phyloP scores from a whole-genome alignment of 2,329 filamentous ascomycete species.

The Ophiostoma perfectum region DNA sequence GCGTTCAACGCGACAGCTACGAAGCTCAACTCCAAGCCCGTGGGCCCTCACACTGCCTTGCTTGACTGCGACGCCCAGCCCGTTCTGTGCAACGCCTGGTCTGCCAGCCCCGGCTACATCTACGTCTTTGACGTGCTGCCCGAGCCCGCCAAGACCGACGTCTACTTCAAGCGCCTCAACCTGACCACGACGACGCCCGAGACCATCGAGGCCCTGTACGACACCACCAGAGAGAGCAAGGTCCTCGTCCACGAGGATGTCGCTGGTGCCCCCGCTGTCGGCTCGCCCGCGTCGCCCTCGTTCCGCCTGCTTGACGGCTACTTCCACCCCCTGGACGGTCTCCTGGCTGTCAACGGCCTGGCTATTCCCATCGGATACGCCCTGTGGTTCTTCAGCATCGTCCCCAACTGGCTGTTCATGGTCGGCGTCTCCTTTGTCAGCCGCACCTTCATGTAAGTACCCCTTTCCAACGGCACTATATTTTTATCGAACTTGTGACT shows the following conservation, averaged over 20 bases:
- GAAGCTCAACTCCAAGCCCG: constrained; percentile 56
- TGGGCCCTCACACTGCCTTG: constrained; percentile 60
- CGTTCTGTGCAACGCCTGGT: constrained; percentile 71
- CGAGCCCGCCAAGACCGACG: constrained; percentile 56
- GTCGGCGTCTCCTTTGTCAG: constrained; percentile 66
- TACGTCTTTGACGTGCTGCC: constrained; percentile 65
- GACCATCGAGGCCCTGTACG: constrained; percentile 42
- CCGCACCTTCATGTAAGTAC: constrained; percentile 68
- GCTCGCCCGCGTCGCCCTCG: constrained; percentile 14
- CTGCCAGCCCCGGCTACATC: constrained; percentile 56
- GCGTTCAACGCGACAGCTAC: constrained; percentile 62
- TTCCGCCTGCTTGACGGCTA: constrained; percentile 57
- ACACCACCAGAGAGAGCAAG: constrained; percentile 6
- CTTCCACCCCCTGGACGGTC: constrained; percentile 73
- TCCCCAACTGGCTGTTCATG: constrained; percentile 76
- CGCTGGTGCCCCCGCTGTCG: neutral
- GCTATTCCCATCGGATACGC: constrained; percentile 61
- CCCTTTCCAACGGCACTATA: neutral
- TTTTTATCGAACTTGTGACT: constrained; percentile 22
- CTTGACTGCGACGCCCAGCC: constrained; percentile 71
- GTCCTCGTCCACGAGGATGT: neutral
- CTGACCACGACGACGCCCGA: constrained; percentile 60
- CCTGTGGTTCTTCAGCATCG: constrained; percentile 59
- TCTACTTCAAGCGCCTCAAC: constrained; percentile 63
- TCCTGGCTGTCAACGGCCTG: constrained; percentile 56